phyloP scores from a whole-genome alignment of 805 yeast species.

The Spathaspora hagerdaliae region DNA sequence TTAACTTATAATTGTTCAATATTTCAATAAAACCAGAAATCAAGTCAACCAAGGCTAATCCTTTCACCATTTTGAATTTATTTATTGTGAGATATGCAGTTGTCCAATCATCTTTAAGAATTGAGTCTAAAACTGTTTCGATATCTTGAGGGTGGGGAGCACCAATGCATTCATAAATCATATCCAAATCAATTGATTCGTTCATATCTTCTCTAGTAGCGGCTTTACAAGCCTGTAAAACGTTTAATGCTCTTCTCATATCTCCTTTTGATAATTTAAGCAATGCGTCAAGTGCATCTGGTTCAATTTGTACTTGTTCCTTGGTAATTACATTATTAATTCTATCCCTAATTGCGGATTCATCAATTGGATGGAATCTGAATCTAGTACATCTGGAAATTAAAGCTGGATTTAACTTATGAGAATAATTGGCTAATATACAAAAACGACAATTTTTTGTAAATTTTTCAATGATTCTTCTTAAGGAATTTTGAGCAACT shows the following conservation, averaged over 20 bases:
- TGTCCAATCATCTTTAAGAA: slow-evolving; percentile 85
- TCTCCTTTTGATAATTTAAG: slow-evolving; percentile 83
- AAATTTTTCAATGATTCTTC: slow-evolving; percentile 86
- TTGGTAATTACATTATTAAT: slow-evolving; percentile 62
- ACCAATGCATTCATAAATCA: slow-evolving; percentile 93
- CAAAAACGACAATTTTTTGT: slow-evolving; percentile 95
- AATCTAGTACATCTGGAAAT: slow-evolving; percentile 93
- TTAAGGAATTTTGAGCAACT: slow-evolving; percentile 78
- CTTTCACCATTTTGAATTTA: slow-evolving; percentile 65
- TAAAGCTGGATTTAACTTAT: slow-evolving; percentile 92
- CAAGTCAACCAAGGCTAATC: slow-evolving; percentile 86
- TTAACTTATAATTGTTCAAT: slow-evolving; percentile 64
- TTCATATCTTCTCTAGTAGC: slow-evolving; percentile 41
- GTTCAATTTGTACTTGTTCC: slow-evolving; percentile 58
- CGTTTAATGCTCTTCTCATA: slow-evolving; percentile 93
- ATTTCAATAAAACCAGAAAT: slow-evolving; percentile 72
- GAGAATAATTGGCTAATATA: slow-evolving; percentile 92
- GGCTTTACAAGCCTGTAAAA: slow-evolving; percentile 89
- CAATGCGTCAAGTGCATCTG: slow-evolving; percentile 62
- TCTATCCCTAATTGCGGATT: slow-evolving; percentile 64
- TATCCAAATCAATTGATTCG: slow-evolving; percentile 60
- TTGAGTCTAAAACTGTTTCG: slow-evolving; percentile 67
- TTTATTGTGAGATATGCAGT: slow-evolving; percentile 65
- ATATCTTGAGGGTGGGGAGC: slow-evolving; percentile 90
- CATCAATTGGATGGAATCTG: slow-evolving; percentile 79